phyloP scores from a whole-genome alignment of 2,329 filamentous ascomycete genomes.

The Cladosporium sp. region DNA sequence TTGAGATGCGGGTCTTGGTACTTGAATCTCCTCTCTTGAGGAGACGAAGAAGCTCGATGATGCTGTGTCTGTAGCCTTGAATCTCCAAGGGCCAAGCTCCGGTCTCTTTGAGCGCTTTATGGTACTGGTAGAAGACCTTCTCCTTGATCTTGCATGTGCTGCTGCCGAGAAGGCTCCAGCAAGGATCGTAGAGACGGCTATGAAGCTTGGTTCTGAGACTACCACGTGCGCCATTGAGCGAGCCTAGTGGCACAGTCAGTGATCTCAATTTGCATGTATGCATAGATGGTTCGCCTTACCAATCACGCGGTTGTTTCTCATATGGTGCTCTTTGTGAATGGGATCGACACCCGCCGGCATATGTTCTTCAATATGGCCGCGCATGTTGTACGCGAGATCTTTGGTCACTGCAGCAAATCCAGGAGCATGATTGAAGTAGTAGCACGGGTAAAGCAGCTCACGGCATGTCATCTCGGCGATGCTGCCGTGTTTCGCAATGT shows the following conservation, averaged over 20 bases:
- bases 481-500: neutral
- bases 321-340: neutral
- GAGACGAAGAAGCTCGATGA: constrained; percentile 14
- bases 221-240: constrained; percentile 12
- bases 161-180: constrained; percentile 18
- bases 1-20: constrained; percentile 5
- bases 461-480: neutral
- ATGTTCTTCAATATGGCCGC: constrained; percentile 31
- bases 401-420: constrained; percentile 34
- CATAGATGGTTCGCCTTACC: constrained; percentile 25
- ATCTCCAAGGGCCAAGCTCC: constrained; percentile 26
- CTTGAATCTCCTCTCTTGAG: constrained; percentile 12
- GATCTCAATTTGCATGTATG: constrained; percentile 21
- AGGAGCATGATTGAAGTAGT: constrained; percentile 32
- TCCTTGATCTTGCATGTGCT: neutral
- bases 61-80: constrained; percentile 14
- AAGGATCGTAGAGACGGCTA: constrained; percentile 21
- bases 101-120: constrained; percentile 16
- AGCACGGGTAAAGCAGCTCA: constrained; percentile 32
- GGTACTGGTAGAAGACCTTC: constrained; percentile 23
- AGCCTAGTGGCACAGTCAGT: neutral
- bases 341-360: constrained; percentile 21
- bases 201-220: constrained; percentile 26
- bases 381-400: constrained; percentile 34
- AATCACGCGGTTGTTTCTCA: constrained; percentile 12